Conservation (phyloP, 1,284 basidiomycete species). For the Pseudozyma sp. region DNA sequence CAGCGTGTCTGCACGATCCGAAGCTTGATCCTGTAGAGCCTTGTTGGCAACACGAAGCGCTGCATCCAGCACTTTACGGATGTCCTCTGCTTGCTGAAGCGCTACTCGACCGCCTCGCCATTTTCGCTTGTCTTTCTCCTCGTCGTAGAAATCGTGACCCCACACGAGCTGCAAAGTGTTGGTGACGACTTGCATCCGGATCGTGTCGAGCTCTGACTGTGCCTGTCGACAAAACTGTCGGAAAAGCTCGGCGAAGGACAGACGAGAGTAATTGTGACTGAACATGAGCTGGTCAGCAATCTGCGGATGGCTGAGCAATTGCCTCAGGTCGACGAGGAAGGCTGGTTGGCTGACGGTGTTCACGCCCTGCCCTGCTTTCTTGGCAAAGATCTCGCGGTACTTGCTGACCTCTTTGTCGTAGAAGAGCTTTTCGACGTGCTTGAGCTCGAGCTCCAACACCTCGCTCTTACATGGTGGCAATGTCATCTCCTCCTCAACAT, state of each 20-base stretch:
- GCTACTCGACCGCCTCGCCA: constrained; percentile 34
- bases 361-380: constrained; percentile 22
- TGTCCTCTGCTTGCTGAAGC: constrained; percentile 14
- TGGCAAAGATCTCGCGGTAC: constrained; percentile 26
- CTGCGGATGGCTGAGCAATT: constrained; percentile 56
- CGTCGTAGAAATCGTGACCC: constrained; percentile 46
- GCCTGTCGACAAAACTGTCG: constrained; percentile 32
- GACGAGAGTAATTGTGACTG: constrained; percentile 33
- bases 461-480: constrained; percentile 46
- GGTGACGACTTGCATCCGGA: constrained; percentile 34
- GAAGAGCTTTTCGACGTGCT: constrained; percentile 50
- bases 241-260: constrained; percentile 51
- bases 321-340: constrained; percentile 46
- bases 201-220: constrained; percentile 35
- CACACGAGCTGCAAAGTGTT: constrained; percentile 41
- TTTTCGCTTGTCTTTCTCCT: constrained; percentile 29
- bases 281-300: constrained; percentile 47
- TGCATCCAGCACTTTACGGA: constrained; percentile 19
- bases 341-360: constrained; percentile 23
- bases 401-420: constrained; percentile 53
- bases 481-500: constrained; percentile 49
- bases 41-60: constrained; percentile 19
- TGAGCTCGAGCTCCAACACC: constrained; percentile 42
- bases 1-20: background rate
- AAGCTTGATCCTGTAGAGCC: constrained; percentile 24